Base-by-base conservation (phyloP, 1,139 yeast genomes). In the Lodderomyces margitis region DNA sequence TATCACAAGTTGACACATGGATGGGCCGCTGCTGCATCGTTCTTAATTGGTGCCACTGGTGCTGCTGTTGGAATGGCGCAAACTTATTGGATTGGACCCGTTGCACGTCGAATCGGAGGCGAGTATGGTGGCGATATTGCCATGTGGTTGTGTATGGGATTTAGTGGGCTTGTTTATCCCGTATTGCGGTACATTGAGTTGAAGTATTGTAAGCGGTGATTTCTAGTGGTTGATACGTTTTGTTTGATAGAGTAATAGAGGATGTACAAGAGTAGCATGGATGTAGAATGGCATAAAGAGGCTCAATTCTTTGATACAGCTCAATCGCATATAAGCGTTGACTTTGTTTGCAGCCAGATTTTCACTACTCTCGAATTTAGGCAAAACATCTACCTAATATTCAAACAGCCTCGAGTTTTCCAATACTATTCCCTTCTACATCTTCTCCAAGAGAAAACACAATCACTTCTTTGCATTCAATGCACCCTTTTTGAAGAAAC, bases 51-150 rank as follows among this genome's bases (percentile, higher is more conserved):
- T 32, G 81, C 82, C 10, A 81, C 77, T 1, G 94, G 92, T 23
- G 91, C 87, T 1, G 86, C 82, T 3, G 66, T 85, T n/a, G 92
- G 92, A 5, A 85, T 85, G 95, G 74, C 85, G 17, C 95, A 85
- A 55, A 82, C 79, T 1, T 86, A 85, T 58, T 86, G 83, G 74
- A 70, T 77, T 14, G 95, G 94, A 0, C 88, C 88, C 0, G 55
- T 85, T 31, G 89, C 92, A 5, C 62, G 61, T 41, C 88, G 89
- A 6, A 61, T 57, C 2, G 58, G 89, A 5, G 71, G 72, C 1
- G 73, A 64, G 14, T 59, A 57, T 41, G 91, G 91, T 33, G 89
- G 88, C 19, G 95, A 86, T 55, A 62, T 89, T 36, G 97, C 94
- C 28, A 81, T 84, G 78, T 86, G 92, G 81, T 61, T 88, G 30